phyloP scores from a whole-genome alignment of 202 grass and related monocot genomes.

The Schoenoplectus triqueter region DNA sequence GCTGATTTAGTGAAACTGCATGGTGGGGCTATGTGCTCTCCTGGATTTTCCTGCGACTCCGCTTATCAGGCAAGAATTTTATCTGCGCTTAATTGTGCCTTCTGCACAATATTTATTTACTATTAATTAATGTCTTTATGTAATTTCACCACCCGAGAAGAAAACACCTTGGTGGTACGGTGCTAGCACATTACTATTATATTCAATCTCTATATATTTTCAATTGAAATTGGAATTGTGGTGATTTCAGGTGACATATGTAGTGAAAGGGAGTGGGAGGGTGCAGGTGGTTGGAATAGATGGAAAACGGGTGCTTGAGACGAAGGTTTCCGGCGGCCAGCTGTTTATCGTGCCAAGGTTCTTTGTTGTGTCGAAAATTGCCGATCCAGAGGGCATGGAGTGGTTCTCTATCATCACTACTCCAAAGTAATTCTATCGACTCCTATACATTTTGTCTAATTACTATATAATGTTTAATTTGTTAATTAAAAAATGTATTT shows the following conservation, averaged over 20 bases:
- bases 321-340: constrained; percentile 47
- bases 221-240: not conserved
- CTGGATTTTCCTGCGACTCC: constrained; percentile 88
- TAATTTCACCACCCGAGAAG: not conserved
- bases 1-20: constrained; percentile 75
- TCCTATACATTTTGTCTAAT: not conserved
- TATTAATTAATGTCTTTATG: not conserved
- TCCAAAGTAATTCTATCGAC: constrained; percentile 53
- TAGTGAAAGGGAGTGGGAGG: constrained; percentile 68
- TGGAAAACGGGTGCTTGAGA: constrained; percentile 74
- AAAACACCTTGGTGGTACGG: not conserved
- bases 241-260: constrained; percentile 62
- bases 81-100: not conserved
- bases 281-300: constrained; percentile 76
- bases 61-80: constrained; percentile 54
- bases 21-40: constrained; percentile 88
- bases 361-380: constrained; percentile 88
- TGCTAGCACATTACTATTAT: no score
- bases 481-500: not conserved
- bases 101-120: not conserved
- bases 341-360: constrained; percentile 91
- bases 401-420: constrained; percentile 98
- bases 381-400: constrained; percentile 65
- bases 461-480: not conserved
- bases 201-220: not conserved